phyloP scores from a whole-genome alignment of 2,329 filamentous ascomycete species.

The Incumbomyces delicatus region DNA sequence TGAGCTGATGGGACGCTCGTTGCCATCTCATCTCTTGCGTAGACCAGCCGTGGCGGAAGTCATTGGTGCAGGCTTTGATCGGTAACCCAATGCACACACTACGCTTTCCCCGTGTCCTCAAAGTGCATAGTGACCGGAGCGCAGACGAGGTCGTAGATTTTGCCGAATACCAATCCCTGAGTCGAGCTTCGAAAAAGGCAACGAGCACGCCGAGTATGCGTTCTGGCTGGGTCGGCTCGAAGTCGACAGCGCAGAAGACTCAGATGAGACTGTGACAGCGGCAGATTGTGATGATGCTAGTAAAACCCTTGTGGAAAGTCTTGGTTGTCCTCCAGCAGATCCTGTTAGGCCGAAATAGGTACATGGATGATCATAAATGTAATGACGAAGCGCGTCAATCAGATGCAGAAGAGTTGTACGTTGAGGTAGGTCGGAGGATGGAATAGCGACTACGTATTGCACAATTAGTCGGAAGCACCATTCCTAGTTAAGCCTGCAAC shows the following conservation, averaged over 20 bases:
- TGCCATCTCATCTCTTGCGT: conserved; percentile 43
- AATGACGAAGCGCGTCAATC: too few relatives aligned
- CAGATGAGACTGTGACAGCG: too few relatives aligned
- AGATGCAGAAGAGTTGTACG: too few relatives aligned
- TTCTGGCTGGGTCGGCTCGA: not conserved
- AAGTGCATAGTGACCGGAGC: conserved; percentile 66
- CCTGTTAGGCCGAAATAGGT: too few relatives aligned
- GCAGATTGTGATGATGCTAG: too few relatives aligned
- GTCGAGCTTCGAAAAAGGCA: conserved; percentile 38
- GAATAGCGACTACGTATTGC: too few relatives aligned
- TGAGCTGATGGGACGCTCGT: not conserved
- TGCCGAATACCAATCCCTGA: conserved; percentile 55
- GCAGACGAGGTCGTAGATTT: conserved; percentile 61
- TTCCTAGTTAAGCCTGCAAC: too few relatives aligned
- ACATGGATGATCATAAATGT: too few relatives aligned
- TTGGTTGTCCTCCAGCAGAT: too few relatives aligned
- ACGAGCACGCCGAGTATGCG: not conserved
- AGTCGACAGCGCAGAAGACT: not conserved
- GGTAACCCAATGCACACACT: conserved; percentile 58
- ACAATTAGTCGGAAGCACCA: too few relatives aligned
- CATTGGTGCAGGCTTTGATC: conserved; percentile 69
- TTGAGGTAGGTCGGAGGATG: too few relatives aligned
- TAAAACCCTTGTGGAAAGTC: too few relatives aligned
- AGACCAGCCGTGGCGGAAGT: conserved; percentile 70
- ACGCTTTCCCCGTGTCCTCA: conserved; percentile 65